Conservation (phyloP, 371 early-diverging fungal species). For the Vairimorpha apis region DNA sequence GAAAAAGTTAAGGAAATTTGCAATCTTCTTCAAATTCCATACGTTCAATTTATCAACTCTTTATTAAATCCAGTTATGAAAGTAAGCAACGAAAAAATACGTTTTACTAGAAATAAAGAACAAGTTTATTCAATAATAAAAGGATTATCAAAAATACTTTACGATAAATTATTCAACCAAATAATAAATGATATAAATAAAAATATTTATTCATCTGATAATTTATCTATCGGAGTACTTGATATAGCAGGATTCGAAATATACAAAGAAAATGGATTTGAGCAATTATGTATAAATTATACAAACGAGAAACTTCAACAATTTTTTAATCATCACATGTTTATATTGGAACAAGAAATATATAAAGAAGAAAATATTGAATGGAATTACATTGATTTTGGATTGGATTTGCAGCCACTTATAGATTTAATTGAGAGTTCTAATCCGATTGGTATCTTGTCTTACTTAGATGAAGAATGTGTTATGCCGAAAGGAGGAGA, state of each 20-base stretch:
- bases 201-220: conserved; percentile 68
- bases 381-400: conserved; percentile 97
- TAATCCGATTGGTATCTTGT: conserved; percentile 88
- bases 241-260: conserved; percentile 99
- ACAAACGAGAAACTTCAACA: conserved; percentile 99
- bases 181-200: conserved; percentile 79
- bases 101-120: conserved; percentile 72
- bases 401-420: conserved; percentile 93
- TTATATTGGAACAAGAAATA: conserved; percentile 94
- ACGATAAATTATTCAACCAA: conserved; percentile 87
- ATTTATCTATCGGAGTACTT: conserved; percentile 80
- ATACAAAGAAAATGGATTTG: conserved; percentile 89
- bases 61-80: conserved; percentile 79
- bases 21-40: conserved; percentile 81
- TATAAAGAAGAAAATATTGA: conserved; percentile 90
- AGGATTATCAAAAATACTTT: conserved; percentile 82
- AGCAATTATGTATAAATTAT: conserved; percentile 98
- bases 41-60: conserved; percentile 73
- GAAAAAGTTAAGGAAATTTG: conserved; percentile 75
- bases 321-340: conserved; percentile 99
- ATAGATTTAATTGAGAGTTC: conserved; percentile 91
- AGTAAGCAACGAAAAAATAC: conserved; percentile 91
- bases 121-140: conserved; percentile 83
- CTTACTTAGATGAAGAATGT: conserved; percentile 96
- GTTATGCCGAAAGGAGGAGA: conserved; percentile 93